These are phyloP conservation scores for Claviceps sp. DNA, from an alignment of 2,329 filamentous ascomycete species.

Conservation along the genomic window DNA sequence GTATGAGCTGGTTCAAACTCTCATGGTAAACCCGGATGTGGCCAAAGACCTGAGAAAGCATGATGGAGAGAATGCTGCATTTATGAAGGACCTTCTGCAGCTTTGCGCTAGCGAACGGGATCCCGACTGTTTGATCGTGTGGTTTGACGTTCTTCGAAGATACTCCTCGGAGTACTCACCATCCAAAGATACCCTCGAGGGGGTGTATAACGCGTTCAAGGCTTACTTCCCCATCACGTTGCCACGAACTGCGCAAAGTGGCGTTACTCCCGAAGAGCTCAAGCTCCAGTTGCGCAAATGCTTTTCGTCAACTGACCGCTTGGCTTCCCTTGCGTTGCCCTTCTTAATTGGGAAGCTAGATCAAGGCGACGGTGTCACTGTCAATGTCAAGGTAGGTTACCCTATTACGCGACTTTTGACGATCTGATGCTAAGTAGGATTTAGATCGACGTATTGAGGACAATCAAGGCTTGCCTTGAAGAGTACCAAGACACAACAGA, in stretches of 20 bases:
- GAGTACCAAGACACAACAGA: slow-evolving; percentile 32
- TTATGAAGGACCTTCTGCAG: slow-evolving; percentile 35
- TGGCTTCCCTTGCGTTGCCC: slow-evolving; percentile 34
- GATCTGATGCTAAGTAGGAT: slow-evolving; percentile 6
- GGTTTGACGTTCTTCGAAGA: slow-evolving; percentile 37
- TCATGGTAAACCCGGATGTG: slow-evolving; percentile 30
- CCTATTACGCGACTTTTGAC: background rate
- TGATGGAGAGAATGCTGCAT: slow-evolving; percentile 28
- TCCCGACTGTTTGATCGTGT: slow-evolving; percentile 41
- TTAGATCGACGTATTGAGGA: slow-evolving; percentile 41
- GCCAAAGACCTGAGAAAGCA: slow-evolving; percentile 29
- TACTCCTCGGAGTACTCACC: slow-evolving; percentile 33
- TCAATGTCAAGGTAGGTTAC: slow-evolving; percentile 37
- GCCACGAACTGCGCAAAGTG: slow-evolving; percentile 33
- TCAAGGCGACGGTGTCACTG: slow-evolving; percentile 43
- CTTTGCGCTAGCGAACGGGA: slow-evolving; percentile 43
- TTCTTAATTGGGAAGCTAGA: slow-evolving; percentile 45
- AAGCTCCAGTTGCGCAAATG: slow-evolving; percentile 39
- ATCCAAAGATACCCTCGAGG: slow-evolving; percentile 31
- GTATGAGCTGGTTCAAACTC: slow-evolving; percentile 32
- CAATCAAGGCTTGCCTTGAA: slow-evolving; percentile 38
- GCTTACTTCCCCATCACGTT: slow-evolving; percentile 49
- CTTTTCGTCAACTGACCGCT: slow-evolving; percentile 35
- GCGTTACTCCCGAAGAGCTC: slow-evolving; percentile 42
- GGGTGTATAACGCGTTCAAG: slow-evolving; percentile 42